Base-by-base conservation (phyloP, 2,329 filamentous ascomycete genomes). In the Colletotrichum karsti region DNA sequence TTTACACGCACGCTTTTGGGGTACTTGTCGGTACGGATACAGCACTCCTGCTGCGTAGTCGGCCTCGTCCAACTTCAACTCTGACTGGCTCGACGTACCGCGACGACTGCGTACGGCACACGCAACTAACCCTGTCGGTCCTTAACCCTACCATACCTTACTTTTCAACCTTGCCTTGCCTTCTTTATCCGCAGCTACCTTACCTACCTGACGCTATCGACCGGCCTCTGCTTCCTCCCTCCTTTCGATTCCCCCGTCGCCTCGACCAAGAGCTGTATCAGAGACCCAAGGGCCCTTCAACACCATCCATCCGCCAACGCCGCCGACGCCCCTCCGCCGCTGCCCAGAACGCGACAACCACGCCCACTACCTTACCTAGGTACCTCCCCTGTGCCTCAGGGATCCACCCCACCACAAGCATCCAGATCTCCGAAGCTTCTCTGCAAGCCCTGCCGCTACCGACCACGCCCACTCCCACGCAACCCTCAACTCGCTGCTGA, bases 381-480 rank as follows among this genome's bases (percentile, higher is more conserved):
- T 68, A 68, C 65, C 65, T 65, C 65, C 61, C 65, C 65, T 68
- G 65, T 59, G 65, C 65, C 46, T 64, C 67, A 51, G 64, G 59
- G 54, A 63, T 62, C 69, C 69, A 71, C 69, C 68, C 69, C 69
- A 71, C 69, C 69, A 70, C 59, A 62, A 70, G 53, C 56, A 67
- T 63, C 56, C 57, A 69, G 69, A 71, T 71, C 67, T 71, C 67
- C 63, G 63, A 70, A 70, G 67, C 69, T 70, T 68, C 69, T 67
- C 63, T 67, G 67, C 69, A 65, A 63, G 67, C 54, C 67, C 67
- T 70, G 68, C 68, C 68, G 63, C 67, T 70, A 69, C 66, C 60
- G 69, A 60, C 66, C 61, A 55, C 50, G 65, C 65, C 65, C 65
- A 67, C 65, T 67, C 65, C 60, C 60, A 67, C 65, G 60, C 65